Evolutionary conservation across 2,329 filamentous ascomycete species (phyloP), one percentile per base, ranked within the genome.

Genomic region (Thyridium curvatum): DNA sequence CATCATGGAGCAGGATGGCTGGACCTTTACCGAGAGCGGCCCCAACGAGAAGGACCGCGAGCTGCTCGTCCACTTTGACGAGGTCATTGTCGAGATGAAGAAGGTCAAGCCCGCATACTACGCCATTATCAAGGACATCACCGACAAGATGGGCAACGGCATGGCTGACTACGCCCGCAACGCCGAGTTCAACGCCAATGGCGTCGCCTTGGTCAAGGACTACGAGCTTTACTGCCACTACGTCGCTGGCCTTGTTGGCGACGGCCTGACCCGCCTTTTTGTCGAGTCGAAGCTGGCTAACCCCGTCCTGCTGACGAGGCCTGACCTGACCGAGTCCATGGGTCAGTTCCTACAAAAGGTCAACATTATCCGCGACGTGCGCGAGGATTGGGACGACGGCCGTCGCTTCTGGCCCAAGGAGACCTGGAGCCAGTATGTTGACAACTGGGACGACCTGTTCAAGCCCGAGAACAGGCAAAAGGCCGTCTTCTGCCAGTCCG

Each of bases 161-260:
- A 98, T 98, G 93, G 93, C 93, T 18, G 91, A 98, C 65, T 98
- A 94, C 60, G 86, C 79, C 31, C 72, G 85, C 50, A 93, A 94
- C 53, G 82, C 86, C 12, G 86, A 93, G 52, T 76, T 85, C 62
- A 87, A 89, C 52, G 69, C 77, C 48, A 79, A 88, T 43, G 88
- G 88, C 35, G 83, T 97, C 42, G 74, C 88, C 56, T 91, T 86
- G 0, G 67, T 94, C 51, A 74, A 83, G 38, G 90, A 97, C 52
- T 98, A 97, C 62, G 90, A 98, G 66, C 69, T 90, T 39, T 98
- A 98, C 71, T 98, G 93, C 67, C 89, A 94, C 63, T 97, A 97
- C 57, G 93, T 98, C 21, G 93, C 93, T n/a, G 93, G 93, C 21
- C 71, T 98, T n/a, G 93, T 98, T 28, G 93, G 93, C 41, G 91